phyloP scores from a whole-genome alignment of 2,329 filamentous ascomycete genomes.

The Apiospora sp. region DNA sequence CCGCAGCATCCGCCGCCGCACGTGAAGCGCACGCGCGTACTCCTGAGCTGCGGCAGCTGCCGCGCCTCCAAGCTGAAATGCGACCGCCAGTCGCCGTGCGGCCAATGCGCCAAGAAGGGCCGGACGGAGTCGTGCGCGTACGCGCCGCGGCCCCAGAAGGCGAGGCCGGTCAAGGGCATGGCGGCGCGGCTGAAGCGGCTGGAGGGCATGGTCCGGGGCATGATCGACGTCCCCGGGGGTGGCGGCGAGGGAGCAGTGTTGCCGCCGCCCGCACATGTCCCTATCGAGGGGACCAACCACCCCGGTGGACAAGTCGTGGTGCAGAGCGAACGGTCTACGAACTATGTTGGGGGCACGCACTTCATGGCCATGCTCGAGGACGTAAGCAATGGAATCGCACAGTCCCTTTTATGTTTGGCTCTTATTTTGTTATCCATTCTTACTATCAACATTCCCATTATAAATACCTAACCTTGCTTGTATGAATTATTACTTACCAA shows the following conservation, averaged over 20 bases:
- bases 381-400: constrained; percentile 46
- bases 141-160: constrained; percentile 54
- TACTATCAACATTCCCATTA: not conserved
- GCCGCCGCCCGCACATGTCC: not conserved
- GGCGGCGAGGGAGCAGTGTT: not conserved
- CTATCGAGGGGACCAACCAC: constrained; percentile 26
- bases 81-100: constrained; percentile 60
- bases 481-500: not conserved
- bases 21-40: constrained; percentile 55
- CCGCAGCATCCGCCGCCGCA: constrained; percentile 23
- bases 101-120: constrained; percentile 60
- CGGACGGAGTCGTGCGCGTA: constrained; percentile 56
- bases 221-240: constrained; percentile 52
- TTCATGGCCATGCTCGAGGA: constrained; percentile 68
- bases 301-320: constrained; percentile 54
- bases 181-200: constrained; percentile 61
- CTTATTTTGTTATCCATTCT: not conserved
- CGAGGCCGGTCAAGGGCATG: constrained; percentile 56
- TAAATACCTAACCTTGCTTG: not conserved
- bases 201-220: constrained; percentile 64
- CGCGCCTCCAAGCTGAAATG: constrained; percentile 64
- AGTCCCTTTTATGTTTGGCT: not conserved
- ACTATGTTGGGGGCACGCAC: constrained; percentile 66
- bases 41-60: constrained; percentile 62
- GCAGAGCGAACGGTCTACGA: constrained; percentile 51